These are phyloP conservation scores for Datisca glomerata DNA, from an alignment of 306 rosid species.

Conservation along the genomic window DNA sequence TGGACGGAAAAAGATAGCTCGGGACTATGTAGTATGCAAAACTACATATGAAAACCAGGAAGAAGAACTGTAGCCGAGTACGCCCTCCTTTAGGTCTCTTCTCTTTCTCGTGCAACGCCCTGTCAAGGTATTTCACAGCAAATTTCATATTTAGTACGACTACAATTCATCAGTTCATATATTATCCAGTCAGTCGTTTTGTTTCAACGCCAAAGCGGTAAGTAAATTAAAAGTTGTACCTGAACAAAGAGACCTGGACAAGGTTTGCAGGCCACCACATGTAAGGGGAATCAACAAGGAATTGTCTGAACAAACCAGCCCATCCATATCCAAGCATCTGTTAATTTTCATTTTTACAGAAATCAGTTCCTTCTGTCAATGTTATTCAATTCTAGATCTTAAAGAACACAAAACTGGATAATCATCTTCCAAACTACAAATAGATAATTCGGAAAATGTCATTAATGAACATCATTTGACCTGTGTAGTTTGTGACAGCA, in stretches of 20 bases:
- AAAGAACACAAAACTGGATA: too few relatives aligned
- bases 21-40: constrained; percentile 72
- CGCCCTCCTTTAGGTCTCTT: constrained; percentile 55
- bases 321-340: constrained; percentile 97
- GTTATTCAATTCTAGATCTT: too few relatives aligned
- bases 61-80: constrained; percentile 73
- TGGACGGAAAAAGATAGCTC: constrained; percentile 55
- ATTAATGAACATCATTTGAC: constrained; percentile 18
- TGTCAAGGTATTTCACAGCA: too few relatives aligned
- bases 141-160: too few relatives aligned
- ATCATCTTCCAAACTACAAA: too few relatives aligned
- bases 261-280: constrained; percentile 98
- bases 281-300: constrained; percentile 80
- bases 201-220: too few relatives aligned
- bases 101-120: constrained; percentile 83
- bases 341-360: constrained; percentile 2
- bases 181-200: too few relatives aligned
- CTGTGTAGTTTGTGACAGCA: constrained; percentile 75
- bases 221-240: constrained; percentile 29
- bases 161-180: too few relatives aligned
- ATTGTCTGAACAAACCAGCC: constrained; percentile 81
- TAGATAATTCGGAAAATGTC: too few relatives aligned
- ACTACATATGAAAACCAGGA: constrained; percentile 38
- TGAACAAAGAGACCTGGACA: constrained; percentile 76
- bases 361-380: too few relatives aligned